phyloP scores from a whole-genome alignment of 2,329 filamentous ascomycete species.

The Raffaelea ambrosiae region DNA sequence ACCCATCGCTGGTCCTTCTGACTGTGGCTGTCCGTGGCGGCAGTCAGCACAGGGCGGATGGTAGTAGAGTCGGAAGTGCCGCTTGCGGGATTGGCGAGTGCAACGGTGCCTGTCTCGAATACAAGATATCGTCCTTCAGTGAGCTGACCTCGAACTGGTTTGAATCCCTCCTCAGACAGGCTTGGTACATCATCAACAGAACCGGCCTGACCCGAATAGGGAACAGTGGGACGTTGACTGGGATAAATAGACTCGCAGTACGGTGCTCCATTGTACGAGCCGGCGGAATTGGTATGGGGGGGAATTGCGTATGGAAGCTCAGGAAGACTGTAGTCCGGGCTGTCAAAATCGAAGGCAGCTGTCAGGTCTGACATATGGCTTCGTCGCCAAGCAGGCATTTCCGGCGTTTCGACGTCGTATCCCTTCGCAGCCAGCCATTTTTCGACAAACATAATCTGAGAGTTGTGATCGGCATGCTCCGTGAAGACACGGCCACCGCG shows the following conservation, averaged over 20 bases:
- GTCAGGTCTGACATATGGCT: conserved; percentile 18
- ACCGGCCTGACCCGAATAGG: conserved; percentile 27
- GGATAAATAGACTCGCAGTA: conserved; percentile 32
- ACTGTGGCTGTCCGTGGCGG: conserved; percentile 24
- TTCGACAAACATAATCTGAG: conserved; percentile 40
- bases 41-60: conserved; percentile 11
- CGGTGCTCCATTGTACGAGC: conserved; percentile 35
- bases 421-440: conserved; percentile 39
- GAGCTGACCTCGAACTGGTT: conserved; percentile 37
- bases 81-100: conserved; percentile 26
- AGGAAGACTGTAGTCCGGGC: conserved; percentile 39
- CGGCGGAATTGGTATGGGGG: conserved; percentile 29
- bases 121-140: conserved; percentile 46
- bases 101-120: conserved; percentile 32
- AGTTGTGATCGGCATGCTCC: conserved; percentile 41
- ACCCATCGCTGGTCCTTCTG: conserved; percentile 38
- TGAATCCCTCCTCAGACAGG: conserved; percentile 42
- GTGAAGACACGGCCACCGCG: conserved; percentile 38
- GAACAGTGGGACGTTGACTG: conserved; percentile 33
- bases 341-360: conserved; percentile 26
- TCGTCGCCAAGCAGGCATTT: conserved; percentile 23
- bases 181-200: conserved; percentile 20
- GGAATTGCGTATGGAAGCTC: conserved; percentile 30
- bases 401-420: conserved; percentile 26
- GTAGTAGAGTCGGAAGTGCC: conserved; percentile 1